Evolutionary conservation across 495 filamentous ascomycete genomes (phyloP).

Genomic region (Hyaloscypha variabilis): DNA sequence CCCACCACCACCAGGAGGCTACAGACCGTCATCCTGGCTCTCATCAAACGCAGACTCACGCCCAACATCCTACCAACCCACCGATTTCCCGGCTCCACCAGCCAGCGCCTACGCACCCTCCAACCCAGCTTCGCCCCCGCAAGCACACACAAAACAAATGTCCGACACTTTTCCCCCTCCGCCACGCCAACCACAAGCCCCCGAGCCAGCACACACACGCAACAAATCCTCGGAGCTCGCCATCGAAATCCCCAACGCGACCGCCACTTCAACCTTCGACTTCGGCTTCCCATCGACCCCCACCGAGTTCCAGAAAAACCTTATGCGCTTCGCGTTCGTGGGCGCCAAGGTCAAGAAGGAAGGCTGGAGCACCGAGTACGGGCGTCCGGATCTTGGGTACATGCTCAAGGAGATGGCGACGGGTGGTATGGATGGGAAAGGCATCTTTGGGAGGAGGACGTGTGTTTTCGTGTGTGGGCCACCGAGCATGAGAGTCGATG

Average conservation of each 20-base stretch:
- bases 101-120: background rate
- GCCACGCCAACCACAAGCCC: conserved; percentile 20
- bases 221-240: conserved; percentile 38
- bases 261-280: conserved; percentile 57
- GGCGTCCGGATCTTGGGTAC: conserved; percentile 82
- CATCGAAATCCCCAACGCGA: conserved; percentile 34
- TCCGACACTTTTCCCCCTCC: background rate
- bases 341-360: conserved; percentile 64
- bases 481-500: conserved; percentile 82
- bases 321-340: conserved; percentile 86
- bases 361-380: conserved; percentile 90
- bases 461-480: conserved; percentile 96
- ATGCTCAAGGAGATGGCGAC: conserved; percentile 80
- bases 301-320: conserved; percentile 76
- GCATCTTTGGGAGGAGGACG: conserved; percentile 77
- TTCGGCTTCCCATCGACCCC: conserved; percentile 77
- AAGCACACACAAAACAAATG: background rate
- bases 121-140: background rate
- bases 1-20: conserved; percentile 17
- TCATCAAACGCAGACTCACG: conserved; percentile 17
- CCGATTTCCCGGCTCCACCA: conserved; percentile 10
- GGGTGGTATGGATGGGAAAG: conserved; percentile 54
- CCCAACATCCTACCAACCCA: conserved; percentile 10
- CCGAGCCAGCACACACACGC: conserved; percentile 55
- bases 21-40: conserved; percentile 21